phyloP scores from a whole-genome alignment of 192 early-diverging fungal species.

The Podila epicladia region DNA sequence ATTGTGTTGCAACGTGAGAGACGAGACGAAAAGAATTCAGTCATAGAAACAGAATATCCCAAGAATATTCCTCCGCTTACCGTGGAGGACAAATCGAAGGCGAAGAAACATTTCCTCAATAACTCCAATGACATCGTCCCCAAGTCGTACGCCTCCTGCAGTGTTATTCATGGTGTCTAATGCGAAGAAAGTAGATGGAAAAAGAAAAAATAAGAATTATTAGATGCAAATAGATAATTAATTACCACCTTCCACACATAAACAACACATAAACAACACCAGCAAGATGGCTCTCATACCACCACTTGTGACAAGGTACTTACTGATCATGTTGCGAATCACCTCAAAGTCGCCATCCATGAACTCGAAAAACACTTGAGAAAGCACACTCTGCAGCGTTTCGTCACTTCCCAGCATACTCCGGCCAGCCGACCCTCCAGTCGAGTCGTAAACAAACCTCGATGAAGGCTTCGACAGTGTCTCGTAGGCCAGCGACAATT shows the following conservation, averaged over 20 bases:
- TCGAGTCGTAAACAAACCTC: slow-evolving; percentile 63
- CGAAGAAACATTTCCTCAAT: slow-evolving; percentile 53
- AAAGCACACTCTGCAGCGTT: slow-evolving; percentile 62
- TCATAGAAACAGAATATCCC: background rate
- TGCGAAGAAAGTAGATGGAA: background rate
- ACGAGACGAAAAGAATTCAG: background rate
- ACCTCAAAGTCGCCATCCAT: slow-evolving; percentile 70
- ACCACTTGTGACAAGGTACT: slow-evolving; percentile 19
- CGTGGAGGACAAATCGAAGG: slow-evolving; percentile 35
- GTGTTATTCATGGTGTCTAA: slow-evolving; percentile 52
- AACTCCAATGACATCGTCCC: slow-evolving; percentile 46
- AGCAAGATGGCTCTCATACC: background rate
- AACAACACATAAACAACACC: background rate
- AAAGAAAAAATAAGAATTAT: slow-evolving; percentile 5
- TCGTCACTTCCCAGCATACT: slow-evolving; percentile 56
- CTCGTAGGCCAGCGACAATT: slow-evolving; percentile 63
- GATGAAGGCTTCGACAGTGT: slow-evolving; percentile 63
- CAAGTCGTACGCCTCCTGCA: slow-evolving; percentile 42
- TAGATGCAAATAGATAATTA: background rate
- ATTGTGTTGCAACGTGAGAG: background rate
- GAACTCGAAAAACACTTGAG: slow-evolving; percentile 67
- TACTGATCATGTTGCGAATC: slow-evolving; percentile 66
- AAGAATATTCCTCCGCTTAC: slow-evolving; percentile 2
- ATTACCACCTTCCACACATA: background rate
- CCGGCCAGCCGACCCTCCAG: slow-evolving; percentile 47